These are phyloP conservation scores for Excoecaria cochinchinensis DNA, from an alignment of 345 rosid genomes.

Conservation along the genomic window DNA sequence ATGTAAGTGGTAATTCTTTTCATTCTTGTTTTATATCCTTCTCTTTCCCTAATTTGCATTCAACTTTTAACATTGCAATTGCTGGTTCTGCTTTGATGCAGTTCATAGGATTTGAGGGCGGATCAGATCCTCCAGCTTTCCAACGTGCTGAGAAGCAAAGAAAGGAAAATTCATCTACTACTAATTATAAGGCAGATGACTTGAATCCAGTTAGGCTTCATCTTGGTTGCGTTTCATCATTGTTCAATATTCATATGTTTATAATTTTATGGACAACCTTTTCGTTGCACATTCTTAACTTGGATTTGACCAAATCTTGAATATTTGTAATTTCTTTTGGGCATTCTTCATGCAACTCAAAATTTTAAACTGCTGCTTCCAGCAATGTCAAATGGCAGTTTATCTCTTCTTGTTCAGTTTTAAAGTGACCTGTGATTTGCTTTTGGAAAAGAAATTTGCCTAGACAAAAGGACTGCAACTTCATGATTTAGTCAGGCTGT, in stretches of 20 bases:
- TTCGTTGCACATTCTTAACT: neutral
- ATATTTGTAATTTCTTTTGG: neutral
- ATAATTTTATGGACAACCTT: neutral
- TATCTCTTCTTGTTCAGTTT: neutral
- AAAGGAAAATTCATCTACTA: slow-evolving; percentile 42
- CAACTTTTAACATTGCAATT: slow-evolving; percentile 14
- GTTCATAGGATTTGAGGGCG: slow-evolving; percentile 86
- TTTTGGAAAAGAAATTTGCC: neutral
- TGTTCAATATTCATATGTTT: neutral
- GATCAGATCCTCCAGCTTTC: slow-evolving; percentile 89
- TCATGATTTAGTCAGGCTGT: neutral
- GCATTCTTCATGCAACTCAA: neutral
- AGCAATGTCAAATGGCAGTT: neutral
- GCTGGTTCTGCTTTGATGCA: slow-evolving; percentile 31
- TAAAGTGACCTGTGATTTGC: neutral
- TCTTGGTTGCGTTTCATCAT: neutral
- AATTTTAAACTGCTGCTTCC: neutral
- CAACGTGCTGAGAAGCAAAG: slow-evolving; percentile 78
- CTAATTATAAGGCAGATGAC: slow-evolving; percentile 34
- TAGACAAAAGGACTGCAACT: neutral
- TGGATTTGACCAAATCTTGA: neutral
- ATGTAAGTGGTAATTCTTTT: slow-evolving; percentile 42
- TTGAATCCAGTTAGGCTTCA: slow-evolving; percentile 22
- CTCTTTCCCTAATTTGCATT: slow-evolving; percentile 6
- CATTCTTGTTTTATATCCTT: neutral